Percentiles rank a stretch among this genome's conserved stretches.
These are phyloP conservation scores for Bretschneidera sinensis DNA, from an alignment of 345 rosid genomes.

Conservation along the genomic window DNA sequence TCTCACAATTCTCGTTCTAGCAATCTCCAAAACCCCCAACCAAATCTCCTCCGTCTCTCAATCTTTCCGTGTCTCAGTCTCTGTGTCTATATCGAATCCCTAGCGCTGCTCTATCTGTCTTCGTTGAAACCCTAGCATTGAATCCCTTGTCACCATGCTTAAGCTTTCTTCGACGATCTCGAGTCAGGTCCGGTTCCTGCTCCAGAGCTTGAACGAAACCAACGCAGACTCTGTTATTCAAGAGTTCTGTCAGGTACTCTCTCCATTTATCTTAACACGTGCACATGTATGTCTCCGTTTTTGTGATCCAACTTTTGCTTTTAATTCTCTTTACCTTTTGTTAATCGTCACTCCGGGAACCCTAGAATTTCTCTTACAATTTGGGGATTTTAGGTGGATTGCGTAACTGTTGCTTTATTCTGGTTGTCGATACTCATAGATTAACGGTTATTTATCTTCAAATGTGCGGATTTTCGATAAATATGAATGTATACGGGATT, in stretches of 20 bases:
- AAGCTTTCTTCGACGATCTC: conserved; percentile 43
- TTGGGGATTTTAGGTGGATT: no score
- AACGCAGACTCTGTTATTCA: conserved; percentile 51
- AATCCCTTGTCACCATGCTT: conserved; percentile 38
- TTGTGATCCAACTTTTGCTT: not conserved
- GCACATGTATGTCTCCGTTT: not conserved
- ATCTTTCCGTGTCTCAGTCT: no score
- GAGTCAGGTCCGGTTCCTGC: conserved; percentile 65
- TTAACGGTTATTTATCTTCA: not conserved
- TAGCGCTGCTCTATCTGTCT: not conserved
- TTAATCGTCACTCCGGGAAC: not conserved
- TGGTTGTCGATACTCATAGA: not conserved
- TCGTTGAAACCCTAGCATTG: conserved; percentile 22
- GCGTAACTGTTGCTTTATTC: not conserved
- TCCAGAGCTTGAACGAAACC: conserved; percentile 51
- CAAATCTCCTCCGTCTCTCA: no score
- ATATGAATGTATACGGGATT: not conserved
- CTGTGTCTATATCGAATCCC: not conserved
- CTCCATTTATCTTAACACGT: not conserved
- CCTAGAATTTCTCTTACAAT: not conserved
- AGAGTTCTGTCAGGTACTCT: conserved; percentile 58
- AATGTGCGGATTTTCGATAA: not conserved
- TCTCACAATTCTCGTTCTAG: no score
- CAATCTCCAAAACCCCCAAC: no score
- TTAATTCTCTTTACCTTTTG: not conserved